These are phyloP conservation scores for Westerdykella sp. DNA, from an alignment of 2,329 filamentous ascomycete genomes.

Conservation along the genomic window DNA sequence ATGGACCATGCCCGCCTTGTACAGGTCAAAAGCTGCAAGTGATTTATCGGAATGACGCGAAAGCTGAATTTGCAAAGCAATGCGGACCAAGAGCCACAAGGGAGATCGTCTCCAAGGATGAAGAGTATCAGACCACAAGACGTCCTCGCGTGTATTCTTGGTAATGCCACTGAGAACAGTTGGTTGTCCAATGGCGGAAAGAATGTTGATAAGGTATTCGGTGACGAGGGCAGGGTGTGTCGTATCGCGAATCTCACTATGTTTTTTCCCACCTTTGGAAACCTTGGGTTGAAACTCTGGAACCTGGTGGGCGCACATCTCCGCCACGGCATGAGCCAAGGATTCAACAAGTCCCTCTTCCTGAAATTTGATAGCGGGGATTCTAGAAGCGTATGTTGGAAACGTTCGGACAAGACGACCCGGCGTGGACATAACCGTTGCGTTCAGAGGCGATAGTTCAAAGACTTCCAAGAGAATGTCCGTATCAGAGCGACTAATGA, in stretches of 20 bases:
- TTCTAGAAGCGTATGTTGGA: conserved; percentile 37
- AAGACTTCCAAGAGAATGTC: conserved; percentile 40
- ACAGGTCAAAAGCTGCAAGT: conserved; percentile 27
- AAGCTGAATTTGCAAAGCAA: conserved; percentile 41
- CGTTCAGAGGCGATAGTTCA: conserved; percentile 42
- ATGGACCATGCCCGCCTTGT: conserved; percentile 50
- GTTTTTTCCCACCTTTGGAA: conserved; percentile 35
- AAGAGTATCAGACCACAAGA: conserved; percentile 39
- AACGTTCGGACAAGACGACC: conserved; percentile 43
- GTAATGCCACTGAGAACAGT: conserved; percentile 27
- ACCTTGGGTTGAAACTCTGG: conserved; percentile 31
- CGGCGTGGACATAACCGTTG: conserved; percentile 31
- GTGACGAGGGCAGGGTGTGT: conserved; percentile 48
- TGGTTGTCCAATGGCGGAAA: conserved; percentile 31
- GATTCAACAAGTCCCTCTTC: conserved; percentile 13
- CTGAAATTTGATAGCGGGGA: conserved; percentile 21
- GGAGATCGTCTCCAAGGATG: conserved; percentile 49
- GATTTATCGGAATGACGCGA: conserved; percentile 33
- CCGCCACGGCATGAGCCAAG: conserved; percentile 30
- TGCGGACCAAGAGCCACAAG: conserved; percentile 52
- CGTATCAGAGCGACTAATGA: conserved; percentile 30
- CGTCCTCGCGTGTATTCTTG: conserved; percentile 52
- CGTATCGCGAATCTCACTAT: conserved; percentile 46
- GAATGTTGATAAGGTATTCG: conserved; percentile 44
- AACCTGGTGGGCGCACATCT: conserved; percentile 33